Base-by-base conservation (phyloP, 2,329 filamentous ascomycete genomes). In the Verticillium nonalfalfae region DNA sequence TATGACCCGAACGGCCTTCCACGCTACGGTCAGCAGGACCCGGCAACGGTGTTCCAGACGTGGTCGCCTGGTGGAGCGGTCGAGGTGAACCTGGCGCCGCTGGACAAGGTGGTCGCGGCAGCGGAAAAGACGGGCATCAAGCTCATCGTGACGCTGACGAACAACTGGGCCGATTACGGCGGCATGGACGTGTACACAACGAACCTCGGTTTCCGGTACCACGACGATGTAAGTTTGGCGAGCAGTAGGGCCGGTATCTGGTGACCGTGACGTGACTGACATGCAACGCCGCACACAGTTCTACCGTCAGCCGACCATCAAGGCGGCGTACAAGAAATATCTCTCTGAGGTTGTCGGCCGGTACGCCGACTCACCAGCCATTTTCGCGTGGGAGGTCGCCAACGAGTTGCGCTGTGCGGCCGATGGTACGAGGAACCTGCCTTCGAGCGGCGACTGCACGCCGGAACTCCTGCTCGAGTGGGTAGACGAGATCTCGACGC, bases 341-440 rank as follows among this genome's bases (percentile, higher is more conserved):
- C 80, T 90, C 68, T 75, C 81, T 56, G 75, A 78, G 0, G 78
- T 90, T 7, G 80, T 90, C 1, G 81, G 74, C 15, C 78, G 87
- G 9, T 90, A 88, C 73, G 80, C 76, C 52, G 75, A 78, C 63
- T 87, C 84, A 0, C 73, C 82, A 0, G 81, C 87, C 0, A 80
- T 90, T 56, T 84, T 90, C 65, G 85, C 85, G 0, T 90, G 87
- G 87, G 87, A 90, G 67, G 75, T 90, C 1, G 83, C 78, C 61
- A 90, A 90, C 66, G 87, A 90, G 63, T 77, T 78, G 18, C 78
- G 79, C 60, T 82, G 80, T 68, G 78, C 77, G 26, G 79, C 75
- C 26, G 78, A 81, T 59, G 72, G 68, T 4, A 67, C 66, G 9
- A 78, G 79, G 61, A 81, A 81, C 68, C 75, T 81, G 0, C 78